A percentile compares a stretch with the other conserved stretches of the same genome.
These are phyloP conservation scores for Trichoderma brevicompactum DNA, from an alignment of 2,329 filamentous ascomycete species.

Conservation along the genomic window DNA sequence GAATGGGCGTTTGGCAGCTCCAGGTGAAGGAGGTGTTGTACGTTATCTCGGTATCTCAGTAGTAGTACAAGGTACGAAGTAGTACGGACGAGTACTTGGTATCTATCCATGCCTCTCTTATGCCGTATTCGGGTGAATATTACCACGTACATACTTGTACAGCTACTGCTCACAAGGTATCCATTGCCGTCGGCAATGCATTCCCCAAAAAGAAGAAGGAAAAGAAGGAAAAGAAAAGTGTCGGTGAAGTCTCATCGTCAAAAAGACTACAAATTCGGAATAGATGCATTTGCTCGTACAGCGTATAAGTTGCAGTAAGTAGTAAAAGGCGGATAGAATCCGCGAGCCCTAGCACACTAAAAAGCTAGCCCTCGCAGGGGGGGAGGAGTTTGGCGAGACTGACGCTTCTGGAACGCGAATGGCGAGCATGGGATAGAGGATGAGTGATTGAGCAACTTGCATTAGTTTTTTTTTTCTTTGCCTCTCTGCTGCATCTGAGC, in stretches of 20 bases:
- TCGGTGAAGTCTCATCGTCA: conserved; percentile 15
- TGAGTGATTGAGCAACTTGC: background rate
- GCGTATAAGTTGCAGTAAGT: too few species aligned
- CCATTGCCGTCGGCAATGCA: conserved; percentile 1
- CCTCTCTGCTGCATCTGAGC: too few species aligned
- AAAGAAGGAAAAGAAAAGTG: conserved; percentile 5
- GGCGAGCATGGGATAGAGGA: background rate
- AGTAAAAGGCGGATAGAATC: conserved; percentile 14
- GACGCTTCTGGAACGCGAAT: conserved; percentile 13
- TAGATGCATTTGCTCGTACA: background rate
- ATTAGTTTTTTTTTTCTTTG: too few species aligned
- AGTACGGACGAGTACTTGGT: background rate
- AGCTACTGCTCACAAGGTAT: too few species aligned
- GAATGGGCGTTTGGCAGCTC: background rate
- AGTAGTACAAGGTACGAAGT: background rate
- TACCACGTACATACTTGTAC: too few species aligned
- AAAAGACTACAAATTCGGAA: background rate
- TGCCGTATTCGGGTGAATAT: too few species aligned
- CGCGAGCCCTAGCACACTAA: conserved; percentile 17
- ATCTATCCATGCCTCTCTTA: too few species aligned
- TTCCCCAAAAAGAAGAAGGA: background rate
- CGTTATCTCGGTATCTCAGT: too few species aligned
- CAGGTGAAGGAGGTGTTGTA: background rate
- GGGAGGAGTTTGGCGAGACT: conserved; percentile 2
- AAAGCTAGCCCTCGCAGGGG: conserved; percentile 8